phyloP scores from a whole-genome alignment of 768 basidiomycete species.

The Floccularia luteovirens region DNA sequence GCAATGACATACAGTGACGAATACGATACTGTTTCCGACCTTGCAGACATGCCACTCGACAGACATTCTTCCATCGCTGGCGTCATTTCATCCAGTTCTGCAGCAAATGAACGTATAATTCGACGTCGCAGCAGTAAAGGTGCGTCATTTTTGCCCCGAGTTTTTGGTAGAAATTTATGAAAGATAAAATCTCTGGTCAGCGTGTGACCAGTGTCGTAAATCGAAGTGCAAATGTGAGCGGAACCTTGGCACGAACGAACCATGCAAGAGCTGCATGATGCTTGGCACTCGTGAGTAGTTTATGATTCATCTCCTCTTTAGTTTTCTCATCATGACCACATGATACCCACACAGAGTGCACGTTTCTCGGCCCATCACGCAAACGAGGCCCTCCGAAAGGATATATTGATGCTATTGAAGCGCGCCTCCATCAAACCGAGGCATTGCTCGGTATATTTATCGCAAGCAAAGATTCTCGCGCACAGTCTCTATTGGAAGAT shows the following conservation, averaged over 20 bases:
- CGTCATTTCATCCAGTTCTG: constrained; percentile 10
- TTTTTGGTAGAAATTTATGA: constrained; percentile 1
- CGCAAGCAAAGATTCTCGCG: constrained; percentile 34
- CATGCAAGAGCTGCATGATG: constrained; percentile 73
- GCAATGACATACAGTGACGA: constrained; percentile 48
- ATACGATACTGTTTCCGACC: constrained; percentile 53
- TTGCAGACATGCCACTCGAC: constrained; percentile 34
- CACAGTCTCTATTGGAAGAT: constrained; percentile 38
- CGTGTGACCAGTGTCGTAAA: constrained; percentile 87
- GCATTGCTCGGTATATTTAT: constrained; percentile 81
- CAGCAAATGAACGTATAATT: constrained; percentile 40
- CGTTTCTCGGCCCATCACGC: constrained; percentile 71
- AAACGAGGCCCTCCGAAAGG: constrained; percentile 89
- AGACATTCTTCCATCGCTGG: constrained; percentile 11
- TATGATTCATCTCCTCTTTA: neutral
- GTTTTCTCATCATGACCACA: constrained; percentile 2
- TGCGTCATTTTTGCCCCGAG: constrained; percentile 14
- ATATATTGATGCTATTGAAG: constrained; percentile 93
- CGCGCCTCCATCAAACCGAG: constrained; percentile 85
- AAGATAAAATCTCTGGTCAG: constrained; percentile 33
- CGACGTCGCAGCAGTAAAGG: constrained; percentile 76
- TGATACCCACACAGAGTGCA: constrained; percentile 43
- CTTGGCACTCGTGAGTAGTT: constrained; percentile 60
- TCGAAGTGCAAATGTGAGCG: constrained; percentile 89
- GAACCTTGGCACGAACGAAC: constrained; percentile 41